phyloP scores from a whole-genome alignment of 2,329 filamentous ascomycete genomes.

The Claviceps pusilla region DNA sequence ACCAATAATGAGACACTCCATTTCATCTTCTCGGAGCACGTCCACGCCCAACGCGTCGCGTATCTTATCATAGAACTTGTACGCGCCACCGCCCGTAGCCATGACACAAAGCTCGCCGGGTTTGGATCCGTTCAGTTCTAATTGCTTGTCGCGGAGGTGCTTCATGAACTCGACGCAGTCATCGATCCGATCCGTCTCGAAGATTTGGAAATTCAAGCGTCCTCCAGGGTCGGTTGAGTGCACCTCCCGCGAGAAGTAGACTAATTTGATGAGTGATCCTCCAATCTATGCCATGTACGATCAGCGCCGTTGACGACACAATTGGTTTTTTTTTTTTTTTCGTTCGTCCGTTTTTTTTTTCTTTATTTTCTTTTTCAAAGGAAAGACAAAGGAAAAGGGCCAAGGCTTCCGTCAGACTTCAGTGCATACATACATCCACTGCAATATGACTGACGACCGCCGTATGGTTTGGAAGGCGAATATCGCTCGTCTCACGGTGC shows the following conservation, averaged over 20 bases:
- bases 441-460: slow-evolving; percentile 92
- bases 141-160: slow-evolving; percentile 68
- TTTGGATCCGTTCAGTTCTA: slow-evolving; percentile 55
- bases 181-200: slow-evolving; percentile 90
- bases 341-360: no score
- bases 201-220: slow-evolving; percentile 84
- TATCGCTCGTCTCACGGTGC: slow-evolving; percentile 69
- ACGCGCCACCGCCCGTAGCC: slow-evolving; percentile 90
- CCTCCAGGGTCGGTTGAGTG: slow-evolving; percentile 69
- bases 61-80: slow-evolving; percentile 91
- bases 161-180: slow-evolving; percentile 87
- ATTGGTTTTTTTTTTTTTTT: no score
- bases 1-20: slow-evolving; percentile 97
- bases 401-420: neutral
- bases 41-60: slow-evolving; percentile 71
- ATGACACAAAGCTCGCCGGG: slow-evolving; percentile 72
- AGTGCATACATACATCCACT: slow-evolving; percentile 59
- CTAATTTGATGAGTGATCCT: slow-evolving; percentile 86
- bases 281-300: slow-evolving; percentile 51
- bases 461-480: slow-evolving; percentile 89
- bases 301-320: neutral
- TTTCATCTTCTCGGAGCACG: slow-evolving; percentile 87
- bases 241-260: slow-evolving; percentile 88
- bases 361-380: no score
- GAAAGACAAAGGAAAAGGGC: neutral